Conservation (phyloP, 768 basidiomycete species). For the Hortiboletus campestris region DNA sequence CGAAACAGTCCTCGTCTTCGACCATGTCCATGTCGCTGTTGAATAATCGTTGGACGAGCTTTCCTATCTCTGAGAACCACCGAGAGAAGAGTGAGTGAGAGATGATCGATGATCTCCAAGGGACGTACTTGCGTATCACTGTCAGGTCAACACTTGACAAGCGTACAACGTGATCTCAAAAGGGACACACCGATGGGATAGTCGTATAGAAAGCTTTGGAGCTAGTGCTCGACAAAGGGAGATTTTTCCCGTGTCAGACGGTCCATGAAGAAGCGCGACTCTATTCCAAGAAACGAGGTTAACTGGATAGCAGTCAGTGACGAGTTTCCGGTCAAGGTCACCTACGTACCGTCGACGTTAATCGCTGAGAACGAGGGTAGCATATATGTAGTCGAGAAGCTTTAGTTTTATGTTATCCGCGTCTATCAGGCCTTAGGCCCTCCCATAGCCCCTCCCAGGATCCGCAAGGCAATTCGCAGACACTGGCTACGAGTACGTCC, state of each 20-base stretch:
- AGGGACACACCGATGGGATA: constrained; percentile 68
- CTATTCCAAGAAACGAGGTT: constrained; percentile 96
- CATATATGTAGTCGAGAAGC: constrained; percentile 91
- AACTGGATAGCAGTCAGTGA: constrained; percentile 41
- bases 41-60: constrained; percentile 93
- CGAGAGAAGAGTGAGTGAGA: constrained; percentile 97
- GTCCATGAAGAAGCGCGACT: constrained; percentile 91
- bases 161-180: neutral
- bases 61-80: constrained; percentile 99
- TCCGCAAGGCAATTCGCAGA: constrained; percentile 82
- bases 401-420: constrained; percentile 78
- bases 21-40: constrained; percentile 84
- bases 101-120: constrained; percentile 96
- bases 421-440: constrained; percentile 87
- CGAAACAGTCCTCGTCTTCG: constrained; percentile 88
- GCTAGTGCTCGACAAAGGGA: constrained; percentile 92
- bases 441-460: constrained; percentile 93
- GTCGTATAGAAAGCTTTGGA: constrained; percentile 89
- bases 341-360: constrained; percentile 69
- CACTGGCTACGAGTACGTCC: constrained; percentile 82
- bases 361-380: constrained; percentile 90
- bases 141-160: constrained; percentile 4
- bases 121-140: constrained; percentile 87
- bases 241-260: constrained; percentile 97
- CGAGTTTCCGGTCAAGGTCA: neutral